Percentiles rank a stretch among this genome's conserved stretches.
Evolutionary conservation across 176 grass and related monocot genomes (phyloP).

Genomic region (Carex kokanica): DNA sequence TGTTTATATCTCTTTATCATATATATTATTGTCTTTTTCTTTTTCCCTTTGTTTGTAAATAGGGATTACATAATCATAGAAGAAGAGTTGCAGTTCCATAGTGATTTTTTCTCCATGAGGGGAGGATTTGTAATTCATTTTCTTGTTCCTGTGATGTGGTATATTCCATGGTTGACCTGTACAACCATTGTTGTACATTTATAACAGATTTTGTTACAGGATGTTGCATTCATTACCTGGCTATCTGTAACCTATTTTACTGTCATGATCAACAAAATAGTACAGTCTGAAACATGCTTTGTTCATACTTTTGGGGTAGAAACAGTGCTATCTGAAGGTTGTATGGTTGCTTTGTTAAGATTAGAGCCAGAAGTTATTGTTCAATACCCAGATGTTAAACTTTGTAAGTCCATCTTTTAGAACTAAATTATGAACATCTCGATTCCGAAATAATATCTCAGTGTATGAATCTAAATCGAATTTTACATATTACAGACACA

Average conservation of each 20-base stretch:
- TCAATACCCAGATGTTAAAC: neutral
- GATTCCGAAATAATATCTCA: neutral
- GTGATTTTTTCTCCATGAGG: neutral
- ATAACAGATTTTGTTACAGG: neutral
- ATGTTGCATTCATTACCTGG: neutral
- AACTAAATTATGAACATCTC: neutral
- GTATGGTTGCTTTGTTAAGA: neutral
- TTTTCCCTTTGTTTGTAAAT: neutral
- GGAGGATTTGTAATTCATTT: neutral
- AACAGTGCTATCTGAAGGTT: neutral
- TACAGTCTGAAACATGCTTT: neutral
- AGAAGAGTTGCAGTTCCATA: neutral
- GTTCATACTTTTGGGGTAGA: neutral
- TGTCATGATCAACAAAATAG: neutral
- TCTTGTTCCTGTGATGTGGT: neutral
- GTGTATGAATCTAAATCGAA: neutral
- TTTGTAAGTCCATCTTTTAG: neutral
- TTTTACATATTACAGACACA: constrained; percentile 6
- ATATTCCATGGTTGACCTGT: neutral
- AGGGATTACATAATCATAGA: neutral
- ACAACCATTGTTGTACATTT: neutral
- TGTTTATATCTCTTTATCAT: neutral
- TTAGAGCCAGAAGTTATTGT: neutral
- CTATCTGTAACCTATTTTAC: neutral
- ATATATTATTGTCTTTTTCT: neutral